Conservation (phyloP, 495 filamentous ascomycete species). For the Neurospora sp. region DNA sequence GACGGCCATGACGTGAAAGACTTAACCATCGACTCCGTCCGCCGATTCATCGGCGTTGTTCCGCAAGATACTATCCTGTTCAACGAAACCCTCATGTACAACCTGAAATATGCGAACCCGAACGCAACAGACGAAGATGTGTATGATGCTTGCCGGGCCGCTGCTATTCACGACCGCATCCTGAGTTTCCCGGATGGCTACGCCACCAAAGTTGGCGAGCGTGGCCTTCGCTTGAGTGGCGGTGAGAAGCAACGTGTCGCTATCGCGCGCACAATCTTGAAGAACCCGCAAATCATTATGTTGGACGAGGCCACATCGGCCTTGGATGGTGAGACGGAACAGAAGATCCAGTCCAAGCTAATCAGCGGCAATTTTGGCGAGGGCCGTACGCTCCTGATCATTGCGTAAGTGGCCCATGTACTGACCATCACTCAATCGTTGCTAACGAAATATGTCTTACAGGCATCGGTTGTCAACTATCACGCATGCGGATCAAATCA, state of each 20-base stretch:
- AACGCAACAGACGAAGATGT: constrained; percentile 78
- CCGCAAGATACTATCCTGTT: constrained; percentile 95
- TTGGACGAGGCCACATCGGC: constrained; percentile 95
- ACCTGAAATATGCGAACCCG: constrained; percentile 88
- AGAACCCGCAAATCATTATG: constrained; percentile 91
- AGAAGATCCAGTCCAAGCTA: constrained; percentile 85
- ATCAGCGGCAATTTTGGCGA: constrained; percentile 65
- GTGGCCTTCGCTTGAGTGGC: constrained; percentile 82
- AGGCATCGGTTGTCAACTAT: constrained; percentile 89
- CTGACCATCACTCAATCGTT: background rate
- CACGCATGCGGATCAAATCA: constrained; percentile 85
- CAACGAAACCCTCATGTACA: constrained; percentile 96
- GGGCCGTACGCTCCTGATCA: constrained; percentile 69
- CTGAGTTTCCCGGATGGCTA: constrained; percentile 88
- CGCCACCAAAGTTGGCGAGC: constrained; percentile 86
- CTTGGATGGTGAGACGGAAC: constrained; percentile 89
- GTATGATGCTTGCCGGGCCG: constrained; percentile 78
- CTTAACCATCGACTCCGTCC: constrained; percentile 86
- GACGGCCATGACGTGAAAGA: constrained; percentile 78
- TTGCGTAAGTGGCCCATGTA: constrained; percentile 37
- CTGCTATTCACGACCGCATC: constrained; percentile 95
- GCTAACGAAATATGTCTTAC: background rate
- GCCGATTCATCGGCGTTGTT: constrained; percentile 85
- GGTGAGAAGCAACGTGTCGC: constrained; percentile 97
- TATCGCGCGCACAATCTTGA: constrained; percentile 92